Percentiles rank a stretch among this genome's conserved stretches.
These are phyloP conservation scores for Camellia lanceoleosa DNA, from an alignment of 148 eudicot species.

Conservation along the genomic window DNA sequence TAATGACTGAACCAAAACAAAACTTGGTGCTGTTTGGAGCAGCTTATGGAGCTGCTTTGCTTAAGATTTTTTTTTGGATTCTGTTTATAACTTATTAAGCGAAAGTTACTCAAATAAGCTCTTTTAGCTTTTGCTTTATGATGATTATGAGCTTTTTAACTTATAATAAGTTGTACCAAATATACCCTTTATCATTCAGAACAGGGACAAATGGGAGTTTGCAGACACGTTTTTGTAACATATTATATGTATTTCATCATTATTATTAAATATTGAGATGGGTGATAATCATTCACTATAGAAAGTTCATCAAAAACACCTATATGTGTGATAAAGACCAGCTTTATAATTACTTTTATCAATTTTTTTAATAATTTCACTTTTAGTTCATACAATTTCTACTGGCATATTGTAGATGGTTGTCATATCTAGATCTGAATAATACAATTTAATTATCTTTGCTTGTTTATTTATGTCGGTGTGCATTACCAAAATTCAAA, in stretches of 20 bases:
- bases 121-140: no score
- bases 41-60: no score
- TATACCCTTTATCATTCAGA: no score
- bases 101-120: no score
- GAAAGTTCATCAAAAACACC: background rate
- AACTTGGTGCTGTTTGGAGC: background rate
- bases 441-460: background rate
- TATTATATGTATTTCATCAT: no score
- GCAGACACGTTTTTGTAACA: background rate
- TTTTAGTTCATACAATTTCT: background rate
- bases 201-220: background rate
- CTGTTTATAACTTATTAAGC: no score
- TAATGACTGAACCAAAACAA: background rate
- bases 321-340: background rate
- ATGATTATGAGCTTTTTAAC: no score
- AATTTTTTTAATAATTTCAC: background rate
- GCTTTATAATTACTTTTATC: background rate
- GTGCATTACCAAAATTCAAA: background rate
- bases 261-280: background rate
- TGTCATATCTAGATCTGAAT: conserved; percentile 1
- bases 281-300: background rate
- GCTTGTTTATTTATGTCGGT: background rate
- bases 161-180: no score
- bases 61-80: no score
- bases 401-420: background rate